Evolutionary conservation across 163 green algal species (phyloP), one percentile per base, ranked within the genome.

Genomic region (Chlamydomonas reinhardtii): DNA sequence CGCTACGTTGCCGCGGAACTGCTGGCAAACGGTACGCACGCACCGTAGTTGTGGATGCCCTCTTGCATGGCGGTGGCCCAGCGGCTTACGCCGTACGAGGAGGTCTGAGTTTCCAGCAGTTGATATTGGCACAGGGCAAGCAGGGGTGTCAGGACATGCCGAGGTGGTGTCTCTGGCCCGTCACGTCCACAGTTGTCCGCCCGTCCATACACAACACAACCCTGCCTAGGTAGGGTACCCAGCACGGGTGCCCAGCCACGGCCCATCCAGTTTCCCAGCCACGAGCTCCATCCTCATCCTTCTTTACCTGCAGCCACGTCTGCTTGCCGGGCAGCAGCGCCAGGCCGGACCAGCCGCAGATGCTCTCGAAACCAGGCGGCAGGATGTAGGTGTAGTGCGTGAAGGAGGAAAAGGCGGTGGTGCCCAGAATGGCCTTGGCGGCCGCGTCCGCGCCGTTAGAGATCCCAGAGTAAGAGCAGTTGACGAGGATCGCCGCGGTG

Each of bases 51-150:
- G 62, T 84, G 76, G 39, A 84, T 54, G 39, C 11, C 27, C 39
- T 84, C 76, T 37, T 84, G 76, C 76, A 84, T 84, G 20, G 68
- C 64, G 4, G 76, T 84, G 4, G 64, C 62, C 76, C 76, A 84
- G 29, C 76, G 62, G 17, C 52, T 29, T 1, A 84, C 64, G 16
- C 76, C 76, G 17, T 75, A 84, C 25, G 22, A 61, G 0, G 27
- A 52, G 29, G 22, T 74, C 76, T 74, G n/a, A n/a, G 48, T 48
- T 48, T 14, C 11, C 48, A 19, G 43, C 11, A 6, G 43, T 54
- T 54, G 43, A 54, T n/a, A n/a, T n/a, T n/a, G n/a, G n/a, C n/a
- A n/a, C n/a, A n/a, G n/a, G n/a, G n/a, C n/a, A n/a, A n/a, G n/a
- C n/a, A n/a, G n/a, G n/a, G n/a, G n/a, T n/a, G n/a, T n/a, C n/a